Evolutionary conservation across 225 moss, liverwort and hornwort species (phyloP).

Genomic region (Straminergon stramineum): DNA sequence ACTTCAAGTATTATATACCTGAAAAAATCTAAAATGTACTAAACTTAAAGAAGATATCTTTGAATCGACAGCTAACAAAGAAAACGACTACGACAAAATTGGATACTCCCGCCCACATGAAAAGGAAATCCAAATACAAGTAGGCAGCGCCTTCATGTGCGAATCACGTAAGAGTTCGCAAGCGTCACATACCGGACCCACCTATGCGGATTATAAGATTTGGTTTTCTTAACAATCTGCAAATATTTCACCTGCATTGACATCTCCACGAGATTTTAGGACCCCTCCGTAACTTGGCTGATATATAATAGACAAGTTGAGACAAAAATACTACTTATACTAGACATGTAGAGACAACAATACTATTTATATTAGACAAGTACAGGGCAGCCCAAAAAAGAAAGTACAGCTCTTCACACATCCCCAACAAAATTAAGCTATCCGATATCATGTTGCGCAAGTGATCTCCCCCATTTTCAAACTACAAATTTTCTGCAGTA

Average conservation of each 20-base stretch:
- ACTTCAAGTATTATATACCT: not conserved
- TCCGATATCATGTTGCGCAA: not conserved
- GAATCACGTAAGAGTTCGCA: slow-evolving; percentile 91
- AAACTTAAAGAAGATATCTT: not conserved
- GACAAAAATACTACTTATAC: not conserved
- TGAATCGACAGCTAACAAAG: not conserved
- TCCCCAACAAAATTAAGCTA: not conserved
- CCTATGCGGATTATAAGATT: slow-evolving; percentile 84
- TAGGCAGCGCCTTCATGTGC: slow-evolving; percentile 30
- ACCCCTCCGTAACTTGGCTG: not conserved
- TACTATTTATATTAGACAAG: not conserved
- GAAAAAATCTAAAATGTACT: not conserved
- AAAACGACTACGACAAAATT: not conserved
- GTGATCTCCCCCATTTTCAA: not conserved
- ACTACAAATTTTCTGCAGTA: not conserved
- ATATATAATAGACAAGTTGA: not conserved
- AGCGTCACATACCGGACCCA: slow-evolving; percentile 98
- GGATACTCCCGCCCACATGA: not conserved
- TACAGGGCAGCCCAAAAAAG: not conserved
- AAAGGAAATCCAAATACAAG: not conserved
- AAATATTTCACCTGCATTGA: slow-evolving; percentile 81
- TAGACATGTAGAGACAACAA: not conserved
- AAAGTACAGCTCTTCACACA: not conserved
- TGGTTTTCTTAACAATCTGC: slow-evolving; percentile 92
- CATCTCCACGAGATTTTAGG: not conserved